Percentiles rank a stretch among this genome's conserved stretches.
Conservation (phyloP, 2,329 filamentous ascomycete genomes). For the Fusarium miscanthi region DNA sequence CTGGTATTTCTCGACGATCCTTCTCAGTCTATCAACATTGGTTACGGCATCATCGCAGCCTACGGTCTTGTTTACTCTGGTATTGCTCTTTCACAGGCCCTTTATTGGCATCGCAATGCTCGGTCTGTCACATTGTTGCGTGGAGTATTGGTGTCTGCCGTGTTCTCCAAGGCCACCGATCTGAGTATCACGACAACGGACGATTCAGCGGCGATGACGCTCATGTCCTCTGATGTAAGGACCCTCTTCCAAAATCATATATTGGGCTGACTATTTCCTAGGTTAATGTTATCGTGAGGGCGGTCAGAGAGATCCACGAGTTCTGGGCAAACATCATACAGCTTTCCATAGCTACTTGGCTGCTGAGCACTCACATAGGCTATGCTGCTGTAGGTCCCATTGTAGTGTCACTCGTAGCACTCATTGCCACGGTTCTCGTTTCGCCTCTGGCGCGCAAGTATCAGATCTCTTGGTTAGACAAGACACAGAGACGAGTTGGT, state of each 20-base stretch:
- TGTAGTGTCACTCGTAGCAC: slow-evolving; percentile 45
- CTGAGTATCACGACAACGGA: slow-evolving; percentile 45
- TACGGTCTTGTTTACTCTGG: slow-evolving; percentile 49
- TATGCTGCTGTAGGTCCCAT: slow-evolving; percentile 50
- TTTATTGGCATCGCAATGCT: slow-evolving; percentile 49
- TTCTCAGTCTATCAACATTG: slow-evolving; percentile 39
- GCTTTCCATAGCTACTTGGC: slow-evolving; percentile 49
- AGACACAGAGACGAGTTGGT: slow-evolving; percentile 47
- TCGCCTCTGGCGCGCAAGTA: slow-evolving; percentile 47
- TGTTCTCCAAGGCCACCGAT: slow-evolving; percentile 50
- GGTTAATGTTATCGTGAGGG: slow-evolving; percentile 53
- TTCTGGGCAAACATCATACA: slow-evolving; percentile 53
- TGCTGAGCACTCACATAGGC: slow-evolving; percentile 50
- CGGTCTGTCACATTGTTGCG: slow-evolving; percentile 49
- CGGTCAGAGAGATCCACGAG: slow-evolving; percentile 51
- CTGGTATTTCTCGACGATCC: slow-evolving; percentile 47
- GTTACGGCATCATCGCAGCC: slow-evolving; percentile 50
- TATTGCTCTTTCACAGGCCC: slow-evolving; percentile 47
- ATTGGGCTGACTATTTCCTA: slow-evolving; percentile 8
- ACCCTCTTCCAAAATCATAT: neutral
- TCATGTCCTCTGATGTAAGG: slow-evolving; percentile 56
- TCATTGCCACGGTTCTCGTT: slow-evolving; percentile 43
- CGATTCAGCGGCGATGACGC: slow-evolving; percentile 52
- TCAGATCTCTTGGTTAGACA: slow-evolving; percentile 42
- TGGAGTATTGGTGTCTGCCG: slow-evolving; percentile 47